Base-by-base conservation (phyloP, 352 stramenopile species). In the Pythium sukuiense region DNA sequence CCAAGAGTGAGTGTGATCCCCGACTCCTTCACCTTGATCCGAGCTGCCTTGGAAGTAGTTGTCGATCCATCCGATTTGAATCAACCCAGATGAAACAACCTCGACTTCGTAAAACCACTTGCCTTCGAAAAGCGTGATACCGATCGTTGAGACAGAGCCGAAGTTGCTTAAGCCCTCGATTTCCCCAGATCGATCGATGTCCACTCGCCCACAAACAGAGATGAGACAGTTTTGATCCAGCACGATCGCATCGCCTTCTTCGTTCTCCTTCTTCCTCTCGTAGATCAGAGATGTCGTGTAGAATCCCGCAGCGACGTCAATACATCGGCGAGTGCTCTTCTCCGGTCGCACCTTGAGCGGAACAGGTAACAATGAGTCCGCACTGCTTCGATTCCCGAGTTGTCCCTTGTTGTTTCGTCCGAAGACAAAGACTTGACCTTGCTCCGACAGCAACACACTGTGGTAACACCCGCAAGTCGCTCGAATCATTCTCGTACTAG, bases 51-150 rank as follows among this genome's bases (percentile, higher is more conserved):
- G 81, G 61, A 97, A 98, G 58, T 95, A 90, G 18, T 80, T 78
- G 66, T 98, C 92, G 32, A 94, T 96, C 92, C 92, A 98, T 8
- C 93, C 93, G 27, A 98, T 89, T 71, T 98, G 93, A 66, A 97
- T 97, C 52, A 97, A 74, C 12, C 93, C 92, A 45, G 85, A 93
- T 8, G 87, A 96, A 26, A 97, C 80, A 1, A 98, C 78, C 56
- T 96, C 85, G 33, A 98, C 88, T 71, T 98, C 93, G 59, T 98
- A 98, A 69, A 97, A 98, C 93, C 93, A 98, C 59, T 96, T 97
- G 0, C 92, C 92, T 55, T 69, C 60, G 45, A 90, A 90, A 0
- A 96, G 64, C 1, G 82, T 80, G 18, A 95, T 79, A 3, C 88
- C 86, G 12, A 86, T 65, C 1, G 87, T 94, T 6, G 83, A 90